Evolutionary conservation across 208 protist species (phyloP).

Genomic region (Phytomonas sp.): DNA sequence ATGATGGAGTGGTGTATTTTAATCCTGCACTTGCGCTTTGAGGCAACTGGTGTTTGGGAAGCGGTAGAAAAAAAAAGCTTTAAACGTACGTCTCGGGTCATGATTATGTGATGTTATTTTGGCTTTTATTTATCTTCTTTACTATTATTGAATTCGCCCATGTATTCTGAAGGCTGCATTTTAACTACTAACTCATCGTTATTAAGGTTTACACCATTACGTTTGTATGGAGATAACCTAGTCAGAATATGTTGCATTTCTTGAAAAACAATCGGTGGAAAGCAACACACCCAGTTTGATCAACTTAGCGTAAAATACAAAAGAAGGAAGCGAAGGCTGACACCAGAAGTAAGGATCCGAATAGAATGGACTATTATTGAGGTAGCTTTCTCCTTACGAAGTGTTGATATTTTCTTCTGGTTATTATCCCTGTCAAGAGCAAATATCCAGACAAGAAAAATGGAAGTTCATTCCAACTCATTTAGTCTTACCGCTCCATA

Average conservation of each 20-base stretch:
- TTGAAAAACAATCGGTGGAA: not conserved
- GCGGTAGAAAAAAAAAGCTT: not conserved
- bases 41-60: not conserved
- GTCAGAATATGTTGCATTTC: not conserved
- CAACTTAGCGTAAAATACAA: not conserved
- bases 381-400: not conserved
- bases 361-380: not conserved
- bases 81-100: not conserved
- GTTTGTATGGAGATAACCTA: not conserved
- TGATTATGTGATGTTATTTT: not conserved
- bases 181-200: not conserved
- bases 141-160: slow-evolving; percentile 1
- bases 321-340: slow-evolving; percentile 2
- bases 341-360: slow-evolving; percentile 1
- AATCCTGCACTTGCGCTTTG: not conserved
- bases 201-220: slow-evolving; percentile 4
- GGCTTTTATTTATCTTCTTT: slow-evolving; percentile 3
- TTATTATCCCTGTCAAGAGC: not conserved
- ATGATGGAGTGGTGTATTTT: not conserved
- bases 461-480: not conserved
- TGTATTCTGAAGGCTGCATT: not conserved
- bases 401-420: not conserved
- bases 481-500: not conserved
- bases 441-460: not conserved
- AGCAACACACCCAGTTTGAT: not conserved